phyloP scores from a whole-genome alignment of 2,329 filamentous ascomycete genomes.

The Colletotrichum phormii region DNA sequence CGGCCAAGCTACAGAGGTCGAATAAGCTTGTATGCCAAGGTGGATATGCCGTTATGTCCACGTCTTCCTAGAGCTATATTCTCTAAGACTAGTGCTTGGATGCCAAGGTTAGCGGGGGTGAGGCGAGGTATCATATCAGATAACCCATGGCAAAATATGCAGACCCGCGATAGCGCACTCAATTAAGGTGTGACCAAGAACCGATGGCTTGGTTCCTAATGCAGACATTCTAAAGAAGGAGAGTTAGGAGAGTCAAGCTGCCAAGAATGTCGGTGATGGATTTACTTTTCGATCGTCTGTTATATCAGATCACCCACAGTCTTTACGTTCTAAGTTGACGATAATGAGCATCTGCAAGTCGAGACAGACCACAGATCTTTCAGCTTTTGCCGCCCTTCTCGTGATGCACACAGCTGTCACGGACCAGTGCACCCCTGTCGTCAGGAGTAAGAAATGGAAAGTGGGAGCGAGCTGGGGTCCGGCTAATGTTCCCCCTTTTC shows the following conservation, averaged over 20 bases:
- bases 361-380: no score
- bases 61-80: neutral
- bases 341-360: no score
- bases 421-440: no score
- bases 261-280: neutral
- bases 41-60: neutral
- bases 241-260: neutral
- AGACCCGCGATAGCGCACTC: neutral
- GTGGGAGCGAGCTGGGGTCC: slow-evolving; percentile 9
- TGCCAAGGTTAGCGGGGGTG: neutral
- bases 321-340: no score
- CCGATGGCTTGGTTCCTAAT: neutral
- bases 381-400: no score
- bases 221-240: neutral
- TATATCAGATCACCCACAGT: no score
- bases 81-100: neutral
- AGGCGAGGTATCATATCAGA: slow-evolving; percentile 2
- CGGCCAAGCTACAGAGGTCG: slow-evolving; percentile 3
- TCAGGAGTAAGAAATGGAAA: neutral
- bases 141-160: neutral
- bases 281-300: neutral
- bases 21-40: slow-evolving; percentile 11
- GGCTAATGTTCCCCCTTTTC: slow-evolving; percentile 5
- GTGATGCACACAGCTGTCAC: no score
- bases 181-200: neutral